Base-by-base conservation (phyloP, 805 yeast species). In the Saccharomycopsis microspora region DNA sequence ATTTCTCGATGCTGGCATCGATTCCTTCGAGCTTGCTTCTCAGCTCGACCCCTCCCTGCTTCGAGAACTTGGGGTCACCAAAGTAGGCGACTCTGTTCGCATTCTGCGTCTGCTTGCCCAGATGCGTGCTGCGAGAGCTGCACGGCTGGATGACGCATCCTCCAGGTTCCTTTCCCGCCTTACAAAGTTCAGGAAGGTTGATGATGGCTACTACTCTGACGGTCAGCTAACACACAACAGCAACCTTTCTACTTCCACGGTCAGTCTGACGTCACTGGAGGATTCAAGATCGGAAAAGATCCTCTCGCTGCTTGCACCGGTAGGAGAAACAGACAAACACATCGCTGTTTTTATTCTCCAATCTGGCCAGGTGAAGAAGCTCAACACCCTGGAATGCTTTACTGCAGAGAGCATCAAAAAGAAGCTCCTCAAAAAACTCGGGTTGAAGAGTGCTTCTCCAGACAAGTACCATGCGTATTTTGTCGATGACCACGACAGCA, bases 31-130 rank as follows among this genome's bases (percentile, higher is more conserved):
- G 31, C 35, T 52, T 9, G 37, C 50, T 3, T 40, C 42, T 8
- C 51, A 50, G 43, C 32, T 69, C n/a, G 95, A 85, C 57, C 69
- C 73, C 40, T 68, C 64, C 5, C 75, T 87, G 0, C 70, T 90
- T 48, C 75, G 72, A 43, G 93, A 82, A 48, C 60, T 93, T 7
- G 95, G 96, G 0, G 63, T 90, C 7, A 53, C 57, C n/a, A 82
- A 77, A 54, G 75, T 90, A 10, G 97, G 97, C 1, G 97, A 93
- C 61, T 67, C 96, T 31, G 68, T 90, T 27, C 68, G 82, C 32
- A 63, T 90, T 7, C 76, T 81, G 56, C 67, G 76, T 10, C 80
- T 82, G 27, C 69, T 85, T 3, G 67, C 72, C 32, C 61, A 67
- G 39, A 56, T 78, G 64, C 43, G 60, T 54, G 43, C 55, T 57